phyloP scores from a whole-genome alignment of 192 early-diverging fungal species.

The Allomyces javanicus region DNA sequence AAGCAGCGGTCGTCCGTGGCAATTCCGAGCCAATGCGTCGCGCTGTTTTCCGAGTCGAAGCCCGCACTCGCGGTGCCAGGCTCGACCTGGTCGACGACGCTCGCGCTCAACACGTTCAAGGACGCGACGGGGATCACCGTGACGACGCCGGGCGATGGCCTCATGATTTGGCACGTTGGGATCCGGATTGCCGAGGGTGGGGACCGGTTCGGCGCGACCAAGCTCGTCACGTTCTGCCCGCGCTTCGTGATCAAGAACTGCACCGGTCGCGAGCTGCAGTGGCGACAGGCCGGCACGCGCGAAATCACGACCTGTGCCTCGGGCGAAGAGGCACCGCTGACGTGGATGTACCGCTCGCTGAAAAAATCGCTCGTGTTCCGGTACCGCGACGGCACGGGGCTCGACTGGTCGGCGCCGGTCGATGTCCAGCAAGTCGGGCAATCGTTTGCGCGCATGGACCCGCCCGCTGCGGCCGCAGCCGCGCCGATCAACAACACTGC shows the following conservation, averaged over 20 bases:
- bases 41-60: not conserved
- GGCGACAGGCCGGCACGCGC: slow-evolving; percentile 45
- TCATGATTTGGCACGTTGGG: not conserved
- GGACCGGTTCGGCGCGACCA: slow-evolving; percentile 35
- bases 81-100: not conserved
- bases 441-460: slow-evolving; percentile 55
- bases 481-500: not conserved
- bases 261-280: slow-evolving; percentile 44
- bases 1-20: not conserved
- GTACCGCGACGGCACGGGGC: slow-evolving; percentile 18
- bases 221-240: slow-evolving; percentile 74
- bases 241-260: slow-evolving; percentile 80
- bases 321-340: slow-evolving; percentile 37
- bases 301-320: slow-evolving; percentile 20
- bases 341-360: slow-evolving; percentile 40
- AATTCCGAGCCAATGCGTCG: not conserved
- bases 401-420: slow-evolving; percentile 49
- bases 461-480: slow-evolving; percentile 19
- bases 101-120: not conserved
- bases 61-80: not conserved
- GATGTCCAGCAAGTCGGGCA: slow-evolving; percentile 72
- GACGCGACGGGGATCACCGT: not conserved
- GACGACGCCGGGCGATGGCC: not conserved
- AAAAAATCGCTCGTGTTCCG: slow-evolving; percentile 49
- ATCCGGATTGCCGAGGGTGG: not conserved